Evolutionary conservation across 169 alveolate species (phyloP).

Genomic region (Eimeria acervulina): DNA sequence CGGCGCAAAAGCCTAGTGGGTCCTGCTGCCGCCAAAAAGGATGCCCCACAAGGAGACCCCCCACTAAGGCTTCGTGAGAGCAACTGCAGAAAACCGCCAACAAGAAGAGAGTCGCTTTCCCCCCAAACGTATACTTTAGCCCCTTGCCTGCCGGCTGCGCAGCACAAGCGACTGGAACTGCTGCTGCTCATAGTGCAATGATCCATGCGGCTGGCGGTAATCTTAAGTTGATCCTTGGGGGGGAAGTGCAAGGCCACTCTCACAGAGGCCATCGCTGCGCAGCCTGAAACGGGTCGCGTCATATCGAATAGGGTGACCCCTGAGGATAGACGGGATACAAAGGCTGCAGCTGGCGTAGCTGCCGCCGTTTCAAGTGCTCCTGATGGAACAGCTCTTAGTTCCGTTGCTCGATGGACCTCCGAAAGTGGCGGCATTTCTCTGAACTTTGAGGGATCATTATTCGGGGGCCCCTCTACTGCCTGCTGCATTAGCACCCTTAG

Average conservation of each 20-base stretch:
- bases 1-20: constrained; percentile 37
- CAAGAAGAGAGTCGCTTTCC: constrained; percentile 62
- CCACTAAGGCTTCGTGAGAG: constrained; percentile 56
- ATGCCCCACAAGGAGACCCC: constrained; percentile 46
- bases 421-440: neutral
- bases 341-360: neutral
- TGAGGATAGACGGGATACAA: neutral
- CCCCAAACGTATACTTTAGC: constrained; percentile 18
- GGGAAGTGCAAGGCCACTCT: constrained; percentile 19
- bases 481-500: constrained; percentile 21
- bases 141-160: constrained; percentile 12
- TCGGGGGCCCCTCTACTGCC: neutral
- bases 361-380: neutral
- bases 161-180: constrained; percentile 23
- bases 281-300: constrained; percentile 54
- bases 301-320: neutral
- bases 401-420: neutral
- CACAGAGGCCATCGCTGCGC: constrained; percentile 69
- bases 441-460: neutral
- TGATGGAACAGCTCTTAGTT: neutral
- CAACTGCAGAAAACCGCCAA: constrained; percentile 63
- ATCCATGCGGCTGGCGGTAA: neutral
- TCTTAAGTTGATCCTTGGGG: neutral
- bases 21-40: constrained; percentile 8
- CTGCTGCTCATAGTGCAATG: neutral